phyloP scores from a whole-genome alignment of 495 filamentous ascomycete genomes.

The Amphirosellinia nigrospora region DNA sequence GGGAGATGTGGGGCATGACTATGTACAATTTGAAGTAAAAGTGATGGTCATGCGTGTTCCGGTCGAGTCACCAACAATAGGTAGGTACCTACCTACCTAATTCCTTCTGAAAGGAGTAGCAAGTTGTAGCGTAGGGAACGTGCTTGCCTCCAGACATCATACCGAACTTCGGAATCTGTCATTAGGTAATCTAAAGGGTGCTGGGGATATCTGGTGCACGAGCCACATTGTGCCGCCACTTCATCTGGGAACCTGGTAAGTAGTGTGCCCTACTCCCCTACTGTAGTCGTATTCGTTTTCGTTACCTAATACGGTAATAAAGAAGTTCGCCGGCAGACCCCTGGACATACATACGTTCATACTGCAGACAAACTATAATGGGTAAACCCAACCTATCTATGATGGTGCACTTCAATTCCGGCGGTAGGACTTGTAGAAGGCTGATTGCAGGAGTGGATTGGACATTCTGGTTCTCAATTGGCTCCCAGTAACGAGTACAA shows the following conservation, averaged over 20 bases:
- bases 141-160: not conserved
- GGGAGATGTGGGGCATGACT: not conserved
- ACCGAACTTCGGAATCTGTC: no score
- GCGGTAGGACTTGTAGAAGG: not conserved
- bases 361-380: not conserved
- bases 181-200: no score
- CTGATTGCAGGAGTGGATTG: not conserved
- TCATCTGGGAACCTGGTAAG: no score
- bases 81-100: not conserved
- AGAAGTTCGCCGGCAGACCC: not conserved
- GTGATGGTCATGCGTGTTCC: not conserved
- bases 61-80: no score
- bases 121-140: not conserved
- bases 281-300: constrained; percentile 30
- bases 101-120: not conserved
- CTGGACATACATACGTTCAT: not conserved
- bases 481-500: not conserved
- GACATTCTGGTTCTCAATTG: not conserved
- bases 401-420: not conserved
- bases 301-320: constrained; percentile 8
- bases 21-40: not conserved
- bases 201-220: no score
- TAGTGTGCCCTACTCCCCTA: no score
- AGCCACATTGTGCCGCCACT: not conserved
- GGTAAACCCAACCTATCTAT: not conserved